Base-by-base conservation (phyloP, 352 stramenopile species). In the Thalassiosira delicatula region DNA sequence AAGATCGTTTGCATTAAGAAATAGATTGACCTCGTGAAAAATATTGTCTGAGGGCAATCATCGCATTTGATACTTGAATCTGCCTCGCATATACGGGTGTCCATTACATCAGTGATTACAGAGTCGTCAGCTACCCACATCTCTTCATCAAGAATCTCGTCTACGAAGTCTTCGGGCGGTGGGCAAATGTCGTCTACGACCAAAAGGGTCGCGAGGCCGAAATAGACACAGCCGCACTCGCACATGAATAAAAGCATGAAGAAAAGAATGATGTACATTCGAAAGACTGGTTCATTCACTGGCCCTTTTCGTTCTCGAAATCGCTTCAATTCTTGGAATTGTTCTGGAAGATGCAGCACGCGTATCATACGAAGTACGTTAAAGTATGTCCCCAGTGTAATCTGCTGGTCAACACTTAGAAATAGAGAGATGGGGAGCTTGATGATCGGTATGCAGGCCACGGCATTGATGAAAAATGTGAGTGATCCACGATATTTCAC, bases 1-100 rank as follows among this genome's bases (percentile, higher is more conserved):
- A 92, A 92, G 5, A 91, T 67, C 9, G 85, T 92, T 70, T 92
- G 88, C 77, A 90, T 90, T 23, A 90, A 69, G 61, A 90, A 92
- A 79, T 92, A 91, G 19, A 92, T 74, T 1, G 79, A 84, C 40
- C 86, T 66, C 7, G 70, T 75, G 51, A 91, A 86, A 71, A 90
- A 90, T n/a, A 88, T 66, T 25, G 56, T 79, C 30, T 86, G 67
- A 4, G 79, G 84, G 77, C 84, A 90, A 12, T 84, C 76, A 53
- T 90, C 51, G 51, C 81, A 88, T 29, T 83, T 56, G 21, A 81
- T 68, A n/a, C 42, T 57, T 68, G 70, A 29, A n/a, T 76, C 53
- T 2, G 67, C 33, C 27, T 75, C 56, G 49, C 81, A 88, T 17
- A 88, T 44, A 60, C 44, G 32, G 25, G 63, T 79, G 59, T 88